Evolutionary conservation across 2,329 filamentous ascomycete species (phyloP).

Genomic region (Aspergillus uvarum): DNA sequence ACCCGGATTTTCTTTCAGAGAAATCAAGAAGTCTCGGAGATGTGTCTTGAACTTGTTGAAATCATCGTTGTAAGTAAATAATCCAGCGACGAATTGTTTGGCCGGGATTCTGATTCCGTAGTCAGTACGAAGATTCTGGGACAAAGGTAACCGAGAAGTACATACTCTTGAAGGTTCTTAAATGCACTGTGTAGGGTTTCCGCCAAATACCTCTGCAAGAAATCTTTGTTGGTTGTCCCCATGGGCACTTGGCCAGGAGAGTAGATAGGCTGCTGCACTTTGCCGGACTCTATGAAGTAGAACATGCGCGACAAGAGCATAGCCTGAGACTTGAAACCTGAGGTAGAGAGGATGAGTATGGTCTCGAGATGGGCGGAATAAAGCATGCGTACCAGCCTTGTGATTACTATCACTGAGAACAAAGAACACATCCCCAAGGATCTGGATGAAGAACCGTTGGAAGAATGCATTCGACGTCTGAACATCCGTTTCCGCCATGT

Average conservation of each 20-base stretch:
- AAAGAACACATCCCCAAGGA: slow-evolving; percentile 97
- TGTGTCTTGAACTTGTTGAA: slow-evolving; percentile 94
- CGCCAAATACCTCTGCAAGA: slow-evolving; percentile 82
- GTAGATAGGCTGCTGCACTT: slow-evolving; percentile 92
- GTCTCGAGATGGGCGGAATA: neutral
- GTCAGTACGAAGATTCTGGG: slow-evolving; percentile 36
- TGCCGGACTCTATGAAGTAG: slow-evolving; percentile 85
- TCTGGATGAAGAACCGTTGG: slow-evolving; percentile 93
- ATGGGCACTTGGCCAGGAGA: slow-evolving; percentile 74
- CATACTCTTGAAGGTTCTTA: slow-evolving; percentile 85
- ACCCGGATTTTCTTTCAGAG: slow-evolving; percentile 91
- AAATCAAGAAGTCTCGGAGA: slow-evolving; percentile 94
- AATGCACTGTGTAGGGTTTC: slow-evolving; percentile 86
- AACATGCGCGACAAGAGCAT: slow-evolving; percentile 93
- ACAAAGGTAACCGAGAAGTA: neutral
- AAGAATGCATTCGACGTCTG: slow-evolving; percentile 93
- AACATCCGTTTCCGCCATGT: slow-evolving; percentile 88
- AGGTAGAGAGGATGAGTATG: slow-evolving; percentile 5
- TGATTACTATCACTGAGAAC: slow-evolving; percentile 96
- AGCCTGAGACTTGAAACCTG: slow-evolving; percentile 92
- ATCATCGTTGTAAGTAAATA: slow-evolving; percentile 85
- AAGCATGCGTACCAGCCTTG: slow-evolving; percentile 67
- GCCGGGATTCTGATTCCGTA: slow-evolving; percentile 69
- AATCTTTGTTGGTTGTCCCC: slow-evolving; percentile 87
- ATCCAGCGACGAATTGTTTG: slow-evolving; percentile 79